Conservation (phyloP, 768 basidiomycete species). For the Hypholoma fasciculare region DNA sequence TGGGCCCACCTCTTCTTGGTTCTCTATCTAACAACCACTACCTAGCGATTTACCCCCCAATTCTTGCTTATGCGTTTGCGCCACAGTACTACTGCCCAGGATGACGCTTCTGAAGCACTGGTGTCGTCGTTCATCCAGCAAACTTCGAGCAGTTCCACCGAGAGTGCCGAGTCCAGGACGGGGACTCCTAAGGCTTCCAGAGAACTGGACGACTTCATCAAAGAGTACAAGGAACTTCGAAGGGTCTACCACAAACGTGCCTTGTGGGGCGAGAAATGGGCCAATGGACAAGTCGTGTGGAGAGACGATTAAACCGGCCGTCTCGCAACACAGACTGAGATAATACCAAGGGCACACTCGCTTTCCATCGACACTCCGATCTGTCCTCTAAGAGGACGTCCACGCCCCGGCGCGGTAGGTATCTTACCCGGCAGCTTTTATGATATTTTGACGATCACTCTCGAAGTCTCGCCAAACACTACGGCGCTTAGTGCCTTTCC, state of each 20-base stretch:
- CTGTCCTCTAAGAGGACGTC: no score
- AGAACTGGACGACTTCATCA: slow-evolving; percentile 67
- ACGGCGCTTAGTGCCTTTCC: no score
- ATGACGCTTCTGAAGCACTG: slow-evolving; percentile 83
- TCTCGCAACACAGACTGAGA: no score
- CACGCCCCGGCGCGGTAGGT: no score
- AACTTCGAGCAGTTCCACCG: slow-evolving; percentile 34
- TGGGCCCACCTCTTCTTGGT: neutral
- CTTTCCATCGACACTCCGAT: no score
- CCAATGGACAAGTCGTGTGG: slow-evolving; percentile 84
- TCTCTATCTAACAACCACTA: neutral
- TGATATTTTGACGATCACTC: no score
- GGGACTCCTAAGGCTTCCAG: slow-evolving; percentile 32
- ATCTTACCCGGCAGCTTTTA: no score
- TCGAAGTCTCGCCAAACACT: no score
- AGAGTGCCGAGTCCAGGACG: slow-evolving; percentile 15
- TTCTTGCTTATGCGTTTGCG: slow-evolving; percentile 87
- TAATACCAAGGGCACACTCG: no score
- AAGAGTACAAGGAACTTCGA: slow-evolving; percentile 81
- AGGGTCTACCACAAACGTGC: slow-evolving; percentile 93
- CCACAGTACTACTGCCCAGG: slow-evolving; percentile 88
- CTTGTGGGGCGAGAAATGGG: slow-evolving; percentile 90
- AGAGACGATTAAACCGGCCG: slow-evolving; percentile 51
- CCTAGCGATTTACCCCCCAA: slow-evolving; percentile 79
- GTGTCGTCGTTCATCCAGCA: slow-evolving; percentile 83